These are phyloP conservation scores for Lachnellula occidentalis DNA, from an alignment of 2,329 filamentous ascomycete genomes.

Conservation along the genomic window DNA sequence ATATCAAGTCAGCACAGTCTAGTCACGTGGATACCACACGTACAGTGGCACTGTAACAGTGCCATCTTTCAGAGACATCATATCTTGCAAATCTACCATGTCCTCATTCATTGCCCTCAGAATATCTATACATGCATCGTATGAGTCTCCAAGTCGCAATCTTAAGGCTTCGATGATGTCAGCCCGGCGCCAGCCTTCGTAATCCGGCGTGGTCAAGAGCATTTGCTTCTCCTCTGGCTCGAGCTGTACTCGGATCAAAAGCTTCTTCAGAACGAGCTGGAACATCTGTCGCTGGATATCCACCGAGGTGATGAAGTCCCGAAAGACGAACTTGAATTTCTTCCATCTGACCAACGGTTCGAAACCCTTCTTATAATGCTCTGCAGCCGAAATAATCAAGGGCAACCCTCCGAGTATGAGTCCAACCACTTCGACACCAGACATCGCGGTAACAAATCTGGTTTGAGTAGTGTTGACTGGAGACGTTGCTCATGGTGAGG, in stretches of 20 bases:
- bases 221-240: constrained; percentile 15
- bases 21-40: not conserved
- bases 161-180: constrained; percentile 12
- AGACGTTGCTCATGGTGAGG: not conserved
- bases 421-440: constrained; percentile 21
- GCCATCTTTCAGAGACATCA: constrained; percentile 23
- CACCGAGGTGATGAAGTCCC: constrained; percentile 19
- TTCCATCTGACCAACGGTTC: constrained; percentile 23
- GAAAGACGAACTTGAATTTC: constrained; percentile 20
- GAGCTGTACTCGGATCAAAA: constrained; percentile 19
- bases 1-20: constrained; percentile 1
- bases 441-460: constrained; percentile 9
- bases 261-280: constrained; percentile 14
- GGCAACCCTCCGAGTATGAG: constrained; percentile 22
- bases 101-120: constrained; percentile 17
- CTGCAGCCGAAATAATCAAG: constrained; percentile 18
- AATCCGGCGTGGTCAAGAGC: constrained; percentile 14
- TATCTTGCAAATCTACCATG: constrained; percentile 15
- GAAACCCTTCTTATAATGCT: constrained; percentile 23
- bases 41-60: too few relatives aligned
- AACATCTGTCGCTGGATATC: constrained; percentile 22
- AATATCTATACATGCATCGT: constrained; percentile 16
- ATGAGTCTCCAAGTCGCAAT: constrained; percentile 15
- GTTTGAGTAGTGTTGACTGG: not conserved
- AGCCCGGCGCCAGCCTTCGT: constrained; percentile 18